Evolutionary conservation across 2,329 filamentous ascomycete genomes (phyloP).

Genomic region (Paraphaeosphaeria minitans): DNA sequence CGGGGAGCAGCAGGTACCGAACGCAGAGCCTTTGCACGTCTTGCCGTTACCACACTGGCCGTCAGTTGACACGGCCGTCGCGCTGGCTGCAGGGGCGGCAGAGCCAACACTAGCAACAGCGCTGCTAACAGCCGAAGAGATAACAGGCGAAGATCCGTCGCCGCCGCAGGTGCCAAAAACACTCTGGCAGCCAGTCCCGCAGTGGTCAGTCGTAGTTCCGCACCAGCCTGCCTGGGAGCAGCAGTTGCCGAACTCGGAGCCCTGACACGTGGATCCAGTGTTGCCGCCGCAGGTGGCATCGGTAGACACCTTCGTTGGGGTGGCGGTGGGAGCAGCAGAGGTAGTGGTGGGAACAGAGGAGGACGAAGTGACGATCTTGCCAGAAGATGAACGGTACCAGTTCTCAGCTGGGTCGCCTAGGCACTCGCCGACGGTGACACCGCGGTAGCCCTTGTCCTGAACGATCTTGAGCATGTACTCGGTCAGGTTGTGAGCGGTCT

Average conservation of each 20-base stretch:
- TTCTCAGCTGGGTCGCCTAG: slow-evolving; percentile 51
- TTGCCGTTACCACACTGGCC: slow-evolving; percentile 5
- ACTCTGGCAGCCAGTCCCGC: slow-evolving; percentile 41
- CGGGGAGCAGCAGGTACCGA: slow-evolving; percentile 53
- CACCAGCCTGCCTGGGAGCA: slow-evolving; percentile 54
- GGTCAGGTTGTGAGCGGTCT: slow-evolving; percentile 52
- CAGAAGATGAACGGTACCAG: slow-evolving; percentile 54
- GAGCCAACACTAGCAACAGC: slow-evolving; percentile 16
- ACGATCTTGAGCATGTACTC: slow-evolving; percentile 51
- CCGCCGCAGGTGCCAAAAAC: slow-evolving; percentile 33
- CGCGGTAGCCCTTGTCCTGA: slow-evolving; percentile 46
- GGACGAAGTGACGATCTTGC: slow-evolving; percentile 41
- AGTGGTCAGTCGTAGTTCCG: slow-evolving; percentile 36
- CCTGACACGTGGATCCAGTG: slow-evolving; percentile 33
- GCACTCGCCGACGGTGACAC: slow-evolving; percentile 57
- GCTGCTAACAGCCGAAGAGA: slow-evolving; percentile 1
- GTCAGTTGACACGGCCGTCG: slow-evolving; percentile 11
- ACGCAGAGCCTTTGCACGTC: slow-evolving; percentile 35
- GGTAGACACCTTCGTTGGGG: slow-evolving; percentile 18
- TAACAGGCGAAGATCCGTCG: slow-evolving; percentile 5
- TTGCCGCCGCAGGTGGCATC: slow-evolving; percentile 33
- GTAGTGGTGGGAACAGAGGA: slow-evolving; percentile 17
- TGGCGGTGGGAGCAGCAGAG: slow-evolving; percentile 14
- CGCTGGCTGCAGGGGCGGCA: slow-evolving; percentile 28
- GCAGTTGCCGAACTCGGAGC: slow-evolving; percentile 49